Percentiles rank a stretch among this genome's conserved stretches.
Conservation (phyloP, 768 basidiomycete genomes). For the Leccinellum rugosiceps region DNA sequence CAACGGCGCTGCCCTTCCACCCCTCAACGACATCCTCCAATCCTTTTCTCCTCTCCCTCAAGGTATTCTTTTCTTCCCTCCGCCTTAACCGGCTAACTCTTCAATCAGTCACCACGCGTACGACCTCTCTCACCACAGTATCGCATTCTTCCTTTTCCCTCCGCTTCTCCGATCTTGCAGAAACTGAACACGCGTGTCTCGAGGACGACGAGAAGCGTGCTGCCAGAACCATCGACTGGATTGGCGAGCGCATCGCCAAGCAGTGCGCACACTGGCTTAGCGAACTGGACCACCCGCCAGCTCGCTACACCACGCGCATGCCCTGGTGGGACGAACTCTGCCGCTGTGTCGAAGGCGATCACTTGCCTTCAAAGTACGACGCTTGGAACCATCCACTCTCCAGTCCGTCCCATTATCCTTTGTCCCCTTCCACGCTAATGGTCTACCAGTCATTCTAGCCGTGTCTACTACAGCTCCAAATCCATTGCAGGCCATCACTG, state of each 20-base stretch:
- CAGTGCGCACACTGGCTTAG: slow-evolving; percentile 70
- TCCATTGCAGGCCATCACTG: slow-evolving; percentile 74
- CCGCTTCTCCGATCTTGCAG: slow-evolving; percentile 72
- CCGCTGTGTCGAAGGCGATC: slow-evolving; percentile 74
- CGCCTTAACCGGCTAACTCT: slow-evolving; percentile 2
- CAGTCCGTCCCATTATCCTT: slow-evolving; percentile 43
- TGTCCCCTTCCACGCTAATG: slow-evolving; percentile 11
- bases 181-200: slow-evolving; percentile 69
- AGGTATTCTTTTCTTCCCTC: slow-evolving; percentile 43
- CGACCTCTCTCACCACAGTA: slow-evolving; percentile 66
- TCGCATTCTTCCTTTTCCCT: slow-evolving; percentile 70
- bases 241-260: slow-evolving; percentile 64
- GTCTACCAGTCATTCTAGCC: slow-evolving; percentile 64
- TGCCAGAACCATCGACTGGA: slow-evolving; percentile 82
- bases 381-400: slow-evolving; percentile 88
- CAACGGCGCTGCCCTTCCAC: slow-evolving; percentile 55
- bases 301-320: slow-evolving; percentile 43
- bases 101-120: slow-evolving; percentile 71
- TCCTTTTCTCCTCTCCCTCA: slow-evolving; percentile 82
- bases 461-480: slow-evolving; percentile 82
- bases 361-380: slow-evolving; percentile 65
- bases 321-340: slow-evolving; percentile 90
- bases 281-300: slow-evolving; percentile 53
- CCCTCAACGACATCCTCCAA: slow-evolving; percentile 71
- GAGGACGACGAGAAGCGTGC: slow-evolving; percentile 82